Base-by-base conservation (phyloP, 1,284 basidiomycete genomes). In the Malassezia obtusa region DNA sequence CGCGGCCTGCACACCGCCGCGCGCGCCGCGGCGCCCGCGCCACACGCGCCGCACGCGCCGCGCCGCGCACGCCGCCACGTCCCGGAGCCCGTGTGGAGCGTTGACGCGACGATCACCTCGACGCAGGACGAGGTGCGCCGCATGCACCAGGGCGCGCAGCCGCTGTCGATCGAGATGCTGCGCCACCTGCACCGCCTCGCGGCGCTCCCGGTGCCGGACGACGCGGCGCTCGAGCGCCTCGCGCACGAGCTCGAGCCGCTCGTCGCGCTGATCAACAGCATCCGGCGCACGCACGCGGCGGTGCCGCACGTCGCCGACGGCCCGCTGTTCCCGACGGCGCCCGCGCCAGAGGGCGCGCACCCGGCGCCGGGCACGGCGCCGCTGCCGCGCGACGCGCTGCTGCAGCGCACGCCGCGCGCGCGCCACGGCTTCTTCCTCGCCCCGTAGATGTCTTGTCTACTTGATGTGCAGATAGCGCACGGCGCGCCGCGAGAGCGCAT, bases 401-500 rank as follows among this genome's bases (percentile, higher is more conserved):
- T 40, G 7, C 12, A 4, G 9, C 14, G 9, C 15, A 36, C 47
- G n/a, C 17, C 17, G n/a, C 47, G 47, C 36, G n/a, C 28, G 15
- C 39, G 28, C 17, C 19, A 14, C 17, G 47, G 36, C 8, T 49
- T 22, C 17, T 49, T 40, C 22, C 17, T 47, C 15, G 37, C 37
- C 2, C 21, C 32, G 33, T 48, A 26, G 21, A 36, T 36, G 35
- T 6, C n/a, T 36, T 36, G 7, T 15, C 28, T 32, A 44, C 21
- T 19, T 19, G 17, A 30, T 24, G 22, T 56, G 53, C 21, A 56
- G 40, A 22, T 45, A 56, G 15, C 53, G 48, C 28, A 56, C 48
- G 1, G 53, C 36, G 21, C 36, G 48, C 15, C 49, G 48, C 17
- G 41, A 46, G 15, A 40, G 19, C 1, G 53, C 53, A 37, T 96